These are phyloP conservation scores for Aphanomyces stellatus DNA, from an alignment of 352 stramenopile genomes.

Conservation along the genomic window DNA sequence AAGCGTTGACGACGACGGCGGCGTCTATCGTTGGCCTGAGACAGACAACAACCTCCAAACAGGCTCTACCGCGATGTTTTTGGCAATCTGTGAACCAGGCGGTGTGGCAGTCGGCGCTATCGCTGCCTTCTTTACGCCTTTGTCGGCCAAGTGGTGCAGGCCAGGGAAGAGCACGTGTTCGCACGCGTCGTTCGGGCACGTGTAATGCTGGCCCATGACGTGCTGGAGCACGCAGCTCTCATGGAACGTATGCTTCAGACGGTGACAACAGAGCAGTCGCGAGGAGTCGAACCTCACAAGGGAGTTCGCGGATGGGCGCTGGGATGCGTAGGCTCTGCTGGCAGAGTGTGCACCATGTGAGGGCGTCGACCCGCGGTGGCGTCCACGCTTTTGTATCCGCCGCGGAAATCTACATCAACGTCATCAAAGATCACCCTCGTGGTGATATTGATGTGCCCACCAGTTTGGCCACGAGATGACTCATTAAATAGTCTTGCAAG, in stretches of 20 bases:
- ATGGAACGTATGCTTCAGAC: conserved; percentile 58
- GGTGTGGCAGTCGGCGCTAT: not conserved
- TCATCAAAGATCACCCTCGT: no score
- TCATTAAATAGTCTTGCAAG: no score
- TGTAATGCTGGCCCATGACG: conserved; percentile 50
- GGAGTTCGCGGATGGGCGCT: conserved; percentile 35
- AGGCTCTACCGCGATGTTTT: no score
- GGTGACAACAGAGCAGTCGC: no score
- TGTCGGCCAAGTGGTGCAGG: conserved; percentile 18
- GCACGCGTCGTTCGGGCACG: conserved; percentile 42
- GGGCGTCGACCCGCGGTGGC: conserved; percentile 23
- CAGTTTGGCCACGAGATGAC: conserved; percentile 46
- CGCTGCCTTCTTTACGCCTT: conserved; percentile 10
- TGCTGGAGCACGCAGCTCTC: conserved; percentile 66
- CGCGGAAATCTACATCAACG: conserved; percentile 16
- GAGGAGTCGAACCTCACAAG: conserved; percentile 55
- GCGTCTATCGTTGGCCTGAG: no score
- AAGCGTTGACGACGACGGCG: no score
- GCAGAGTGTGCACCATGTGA: conserved; percentile 40
- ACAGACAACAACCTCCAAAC: no score
- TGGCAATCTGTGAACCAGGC: no score
- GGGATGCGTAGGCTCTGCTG: conserved; percentile 54
- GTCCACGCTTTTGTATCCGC: conserved; percentile 41
- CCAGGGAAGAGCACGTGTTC: conserved; percentile 50
- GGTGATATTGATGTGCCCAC: conserved; percentile 30